These are phyloP conservation scores for Apiotrichum mycotoxinovorans DNA, from an alignment of 1,284 basidiomycete species.

Conservation along the genomic window DNA sequence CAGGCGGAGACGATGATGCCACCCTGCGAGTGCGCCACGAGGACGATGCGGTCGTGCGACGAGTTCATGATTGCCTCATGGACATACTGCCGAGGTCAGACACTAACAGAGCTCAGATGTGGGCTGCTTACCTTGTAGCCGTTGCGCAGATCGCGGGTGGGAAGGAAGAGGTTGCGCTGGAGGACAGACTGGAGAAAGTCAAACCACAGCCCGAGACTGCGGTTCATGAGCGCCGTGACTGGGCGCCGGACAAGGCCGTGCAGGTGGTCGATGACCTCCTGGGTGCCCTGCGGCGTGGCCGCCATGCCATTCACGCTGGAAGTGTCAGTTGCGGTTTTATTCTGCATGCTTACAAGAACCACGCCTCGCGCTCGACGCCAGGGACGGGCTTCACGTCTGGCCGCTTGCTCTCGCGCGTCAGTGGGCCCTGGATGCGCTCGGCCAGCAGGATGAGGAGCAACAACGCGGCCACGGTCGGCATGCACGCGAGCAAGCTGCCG, in stretches of 20 bases:
- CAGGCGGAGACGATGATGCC: slow-evolving; percentile 30
- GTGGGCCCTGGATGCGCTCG: slow-evolving; percentile 1
- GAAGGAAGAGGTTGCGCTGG: slow-evolving; percentile 29
- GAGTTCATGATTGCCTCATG: slow-evolving; percentile 15
- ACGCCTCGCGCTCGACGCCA: slow-evolving; percentile 4
- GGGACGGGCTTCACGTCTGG: background rate
- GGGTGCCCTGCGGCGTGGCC: slow-evolving; percentile 23
- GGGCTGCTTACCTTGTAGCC: slow-evolving; percentile 13
- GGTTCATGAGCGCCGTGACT: slow-evolving; percentile 30
- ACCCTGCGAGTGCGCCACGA: slow-evolving; percentile 37
- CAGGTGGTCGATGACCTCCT: slow-evolving; percentile 24
- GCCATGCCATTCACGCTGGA: slow-evolving; percentile 34
- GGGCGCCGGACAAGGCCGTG: slow-evolving; percentile 26
- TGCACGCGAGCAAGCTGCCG: background rate
- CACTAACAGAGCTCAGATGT: slow-evolving; percentile 1
- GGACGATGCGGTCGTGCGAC: slow-evolving; percentile 25
- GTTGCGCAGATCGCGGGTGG: slow-evolving; percentile 25
- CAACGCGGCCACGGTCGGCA: background rate
- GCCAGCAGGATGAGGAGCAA: background rate
- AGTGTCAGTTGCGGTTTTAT: background rate
- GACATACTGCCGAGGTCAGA: background rate
- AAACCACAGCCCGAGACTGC: slow-evolving; percentile 31
- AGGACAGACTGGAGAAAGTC: slow-evolving; percentile 32
- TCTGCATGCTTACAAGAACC: slow-evolving; percentile 30
- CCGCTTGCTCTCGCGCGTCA: background rate